These are phyloP conservation scores for Tremellales sp. DNA, from an alignment of 1,284 basidiomycete species.

Conservation along the genomic window DNA sequence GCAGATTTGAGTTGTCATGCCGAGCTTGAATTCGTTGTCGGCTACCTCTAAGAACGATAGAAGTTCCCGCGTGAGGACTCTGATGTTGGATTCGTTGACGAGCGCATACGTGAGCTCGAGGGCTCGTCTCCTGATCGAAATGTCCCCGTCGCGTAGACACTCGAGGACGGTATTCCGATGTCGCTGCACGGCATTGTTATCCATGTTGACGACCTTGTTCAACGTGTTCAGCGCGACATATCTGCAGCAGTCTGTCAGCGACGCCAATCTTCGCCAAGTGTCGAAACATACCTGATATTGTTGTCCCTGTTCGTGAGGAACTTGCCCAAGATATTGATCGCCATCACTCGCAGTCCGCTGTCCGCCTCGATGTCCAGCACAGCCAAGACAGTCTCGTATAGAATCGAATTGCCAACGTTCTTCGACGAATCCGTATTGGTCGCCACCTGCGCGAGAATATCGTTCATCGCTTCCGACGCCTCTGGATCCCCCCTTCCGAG, in stretches of 20 bases:
- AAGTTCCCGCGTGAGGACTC: constrained; percentile 85
- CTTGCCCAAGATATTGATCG: constrained; percentile 98
- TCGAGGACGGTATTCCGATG: constrained; percentile 98
- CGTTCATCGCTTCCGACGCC: constrained; percentile 96
- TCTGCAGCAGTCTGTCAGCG: constrained; percentile 51
- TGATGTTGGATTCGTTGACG: constrained; percentile 93
- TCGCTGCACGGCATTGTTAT: constrained; percentile 96
- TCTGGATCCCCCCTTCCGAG: constrained; percentile 80
- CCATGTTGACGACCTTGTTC: constrained; percentile 97
- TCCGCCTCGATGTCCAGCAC: constrained; percentile 99
- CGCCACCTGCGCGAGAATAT: constrained; percentile 96
- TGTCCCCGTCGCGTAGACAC: constrained; percentile 96
- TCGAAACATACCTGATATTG: constrained; percentile 76
- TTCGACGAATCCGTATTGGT: constrained; percentile 98
- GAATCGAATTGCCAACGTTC: constrained; percentile 96
- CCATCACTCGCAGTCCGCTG: constrained; percentile 93
- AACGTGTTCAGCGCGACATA: constrained; percentile 98
- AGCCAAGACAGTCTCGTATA: constrained; percentile 96
- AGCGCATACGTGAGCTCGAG: constrained; percentile 96
- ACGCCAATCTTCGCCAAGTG: not conserved
- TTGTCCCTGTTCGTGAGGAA: constrained; percentile 98
- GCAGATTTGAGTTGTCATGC: constrained; percentile 96
- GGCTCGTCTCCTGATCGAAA: constrained; percentile 94
- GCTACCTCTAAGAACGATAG: constrained; percentile 96
- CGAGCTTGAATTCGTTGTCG: constrained; percentile 97